Percentiles rank a stretch among this genome's conserved stretches.
Evolutionary conservation across 768 basidiomycete genomes (phyloP).

Genomic region (Roridomyces roridus): DNA sequence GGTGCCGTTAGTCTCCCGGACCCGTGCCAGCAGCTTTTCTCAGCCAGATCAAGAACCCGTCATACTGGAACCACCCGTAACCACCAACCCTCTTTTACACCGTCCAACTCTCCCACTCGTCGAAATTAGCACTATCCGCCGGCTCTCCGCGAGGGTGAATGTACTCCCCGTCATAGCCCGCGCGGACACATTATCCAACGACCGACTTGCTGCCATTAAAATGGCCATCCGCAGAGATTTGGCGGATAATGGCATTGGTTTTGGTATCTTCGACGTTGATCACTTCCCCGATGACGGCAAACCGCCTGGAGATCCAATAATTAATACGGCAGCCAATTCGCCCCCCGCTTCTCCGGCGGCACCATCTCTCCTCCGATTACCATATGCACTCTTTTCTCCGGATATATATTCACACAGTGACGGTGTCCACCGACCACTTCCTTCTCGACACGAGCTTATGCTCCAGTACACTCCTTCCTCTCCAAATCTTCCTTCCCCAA

Average conservation of each 20-base stretch:
- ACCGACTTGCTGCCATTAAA: constrained; percentile 81
- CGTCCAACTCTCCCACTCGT: constrained; percentile 70
- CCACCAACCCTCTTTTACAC: constrained; percentile 71
- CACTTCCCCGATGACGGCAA: constrained; percentile 53
- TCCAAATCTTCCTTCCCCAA: constrained; percentile 44
- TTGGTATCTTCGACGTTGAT: constrained; percentile 88
- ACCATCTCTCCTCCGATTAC: constrained; percentile 67
- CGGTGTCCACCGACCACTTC: constrained; percentile 64
- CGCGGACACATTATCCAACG: constrained; percentile 82
- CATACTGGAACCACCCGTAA: constrained; percentile 80
- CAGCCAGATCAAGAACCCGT: constrained; percentile 76
- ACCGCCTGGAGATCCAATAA: constrained; percentile 30
- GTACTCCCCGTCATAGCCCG: constrained; percentile 87
- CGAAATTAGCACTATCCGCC: constrained; percentile 81
- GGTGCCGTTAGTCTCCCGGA: constrained; percentile 68
- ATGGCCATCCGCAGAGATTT: constrained; percentile 81
- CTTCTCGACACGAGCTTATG: constrained; percentile 73
- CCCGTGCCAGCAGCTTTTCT: constrained; percentile 75
- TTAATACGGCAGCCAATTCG: constrained; percentile 46
- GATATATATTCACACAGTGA: constrained; percentile 87
- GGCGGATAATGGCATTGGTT: constrained; percentile 85
- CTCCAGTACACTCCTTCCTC: constrained; percentile 76
- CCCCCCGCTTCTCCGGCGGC: constrained; percentile 73
- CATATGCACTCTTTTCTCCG: constrained; percentile 86
- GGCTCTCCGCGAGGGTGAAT: constrained; percentile 82